phyloP scores from a whole-genome alignment of 2,329 filamentous ascomycete species.

The Teratosphaeria zuluensis region DNA sequence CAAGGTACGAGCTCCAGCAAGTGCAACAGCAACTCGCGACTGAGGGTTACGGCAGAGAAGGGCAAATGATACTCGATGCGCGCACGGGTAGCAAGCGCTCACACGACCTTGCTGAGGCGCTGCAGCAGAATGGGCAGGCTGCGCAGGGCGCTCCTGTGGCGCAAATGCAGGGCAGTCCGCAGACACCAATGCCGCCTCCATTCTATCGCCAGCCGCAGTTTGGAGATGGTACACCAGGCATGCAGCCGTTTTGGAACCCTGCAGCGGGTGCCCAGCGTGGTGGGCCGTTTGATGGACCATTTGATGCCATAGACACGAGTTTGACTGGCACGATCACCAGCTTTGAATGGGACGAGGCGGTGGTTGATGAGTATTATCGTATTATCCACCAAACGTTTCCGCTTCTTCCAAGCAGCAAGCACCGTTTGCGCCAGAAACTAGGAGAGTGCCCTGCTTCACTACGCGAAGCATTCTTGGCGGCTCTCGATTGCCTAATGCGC shows the following conservation, averaged over 20 bases:
- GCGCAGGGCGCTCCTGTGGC: slow-evolving; percentile 3
- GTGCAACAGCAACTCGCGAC: slow-evolving; percentile 21
- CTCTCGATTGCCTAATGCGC: slow-evolving; percentile 50
- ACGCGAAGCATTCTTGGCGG: slow-evolving; percentile 55
- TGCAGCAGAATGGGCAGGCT: slow-evolving; percentile 10
- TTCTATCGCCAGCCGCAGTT: slow-evolving; percentile 4
- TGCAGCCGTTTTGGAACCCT: slow-evolving; percentile 25
- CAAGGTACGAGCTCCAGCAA: slow-evolving; percentile 22
- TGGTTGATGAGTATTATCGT: slow-evolving; percentile 47
- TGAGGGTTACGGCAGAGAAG: slow-evolving; percentile 2
- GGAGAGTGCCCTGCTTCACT: slow-evolving; percentile 47
- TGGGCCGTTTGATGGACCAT: slow-evolving; percentile 20
- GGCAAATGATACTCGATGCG: slow-evolving; percentile 12
- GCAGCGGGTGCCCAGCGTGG: slow-evolving; percentile 17
- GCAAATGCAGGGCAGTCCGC: slow-evolving; percentile 6
- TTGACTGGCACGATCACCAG: slow-evolving; percentile 11
- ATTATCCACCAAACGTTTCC: slow-evolving; percentile 59
- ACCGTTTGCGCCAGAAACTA: slow-evolving; percentile 47
- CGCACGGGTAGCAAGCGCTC: slow-evolving; percentile 23
- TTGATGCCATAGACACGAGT: slow-evolving; percentile 16
- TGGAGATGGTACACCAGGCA: background rate
- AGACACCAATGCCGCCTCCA: slow-evolving; percentile 7
- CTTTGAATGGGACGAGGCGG: slow-evolving; percentile 39
- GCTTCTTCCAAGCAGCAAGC: slow-evolving; percentile 50
- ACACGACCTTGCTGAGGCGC: slow-evolving; percentile 18